Base-by-base conservation (phyloP, 2,329 filamentous ascomycete genomes). In the Aspergillus tubingensis region DNA sequence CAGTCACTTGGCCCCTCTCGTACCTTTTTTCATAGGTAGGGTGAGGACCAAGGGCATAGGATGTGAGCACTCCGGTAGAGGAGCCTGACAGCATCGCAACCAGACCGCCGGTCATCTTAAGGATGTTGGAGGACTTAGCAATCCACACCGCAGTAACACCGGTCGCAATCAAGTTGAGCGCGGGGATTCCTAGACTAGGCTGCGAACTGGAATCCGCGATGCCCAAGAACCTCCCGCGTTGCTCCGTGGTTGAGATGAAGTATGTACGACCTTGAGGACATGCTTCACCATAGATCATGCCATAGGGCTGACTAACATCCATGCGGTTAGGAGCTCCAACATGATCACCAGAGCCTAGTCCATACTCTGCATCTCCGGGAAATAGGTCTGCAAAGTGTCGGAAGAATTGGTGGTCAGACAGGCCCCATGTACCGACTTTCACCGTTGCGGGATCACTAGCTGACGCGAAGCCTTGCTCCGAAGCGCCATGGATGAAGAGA, bases 221-320 rank as follows among this genome's bases (percentile, higher is more conserved):
- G 19, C 82, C 84, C 32, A 97, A 79, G 67, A 92, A 94, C 17
- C 88, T 88, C 15, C 92, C 91, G 54, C 89, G 85, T 76, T 88
- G 86, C 76, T 96, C 92, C 50, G 88, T 86, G 2, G 84, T 82
- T 8, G 87, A 86, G 36, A 92, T 89, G 70, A 90, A 96, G 73
- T 93, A 95, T 48, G 87, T 84, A 58, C 89, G 87, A 3, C 94
- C 93, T 52, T 91, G 91, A 0, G 92, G 92, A 58, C 89, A 91
- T 2, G 92, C 93, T 79, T 96, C 92, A 3, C 92, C 94, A 57
- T 91, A 88, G 7, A 96, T 79, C 78, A 94, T 86, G 8, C 94
- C 94, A 72, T 91, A 93, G 8, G 86, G 85, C 68, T 94, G 91
- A 71, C 92, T 96, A 38, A 96, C 86, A 72, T 96, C 93, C 89